These are phyloP conservation scores for Elsinoe australis DNA, from an alignment of 2,329 filamentous ascomycete species.

Conservation along the genomic window DNA sequence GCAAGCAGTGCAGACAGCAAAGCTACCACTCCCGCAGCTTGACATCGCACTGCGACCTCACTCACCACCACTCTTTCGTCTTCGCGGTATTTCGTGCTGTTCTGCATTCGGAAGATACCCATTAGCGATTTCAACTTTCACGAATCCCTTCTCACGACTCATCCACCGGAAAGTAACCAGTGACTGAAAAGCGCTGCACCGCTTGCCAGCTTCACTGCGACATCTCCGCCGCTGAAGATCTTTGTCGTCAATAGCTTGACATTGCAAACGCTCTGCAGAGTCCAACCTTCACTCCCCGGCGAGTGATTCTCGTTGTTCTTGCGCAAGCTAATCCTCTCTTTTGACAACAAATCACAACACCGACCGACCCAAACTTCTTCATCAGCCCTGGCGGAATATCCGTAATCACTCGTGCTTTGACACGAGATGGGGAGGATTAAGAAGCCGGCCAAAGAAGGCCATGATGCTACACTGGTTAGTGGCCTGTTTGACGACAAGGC, in stretches of 20 bases:
- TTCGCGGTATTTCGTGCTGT: slow-evolving; percentile 12
- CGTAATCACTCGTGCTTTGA: slow-evolving; percentile 19
- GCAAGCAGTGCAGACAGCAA: not conserved
- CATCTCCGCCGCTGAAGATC: slow-evolving; percentile 9
- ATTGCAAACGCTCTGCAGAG: not conserved
- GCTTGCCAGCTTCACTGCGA: slow-evolving; percentile 10
- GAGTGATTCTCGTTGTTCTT: no score
- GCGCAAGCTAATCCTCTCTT: no score
- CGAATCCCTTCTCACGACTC: not conserved
- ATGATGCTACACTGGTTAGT: slow-evolving; percentile 46
- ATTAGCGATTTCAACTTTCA: slow-evolving; percentile 5
- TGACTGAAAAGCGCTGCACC: slow-evolving; percentile 12
- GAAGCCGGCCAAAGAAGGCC: slow-evolving; percentile 47
- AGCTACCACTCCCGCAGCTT: slow-evolving; percentile 9
- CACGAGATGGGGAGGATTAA: slow-evolving; percentile 47
- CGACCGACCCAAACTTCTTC: no score
- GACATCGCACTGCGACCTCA: not conserved
- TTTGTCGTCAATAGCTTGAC: not conserved
- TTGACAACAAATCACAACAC: no score
- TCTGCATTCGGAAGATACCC: slow-evolving; percentile 14
- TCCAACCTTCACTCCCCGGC: not conserved
- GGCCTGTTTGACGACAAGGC: slow-evolving; percentile 5
- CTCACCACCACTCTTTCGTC: slow-evolving; percentile 2
- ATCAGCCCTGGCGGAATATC: slow-evolving; percentile 3
- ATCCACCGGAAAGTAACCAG: not conserved